Evolutionary conservation across 148 eudicot species (phyloP).

Genomic region (Beta vulgaris): DNA sequence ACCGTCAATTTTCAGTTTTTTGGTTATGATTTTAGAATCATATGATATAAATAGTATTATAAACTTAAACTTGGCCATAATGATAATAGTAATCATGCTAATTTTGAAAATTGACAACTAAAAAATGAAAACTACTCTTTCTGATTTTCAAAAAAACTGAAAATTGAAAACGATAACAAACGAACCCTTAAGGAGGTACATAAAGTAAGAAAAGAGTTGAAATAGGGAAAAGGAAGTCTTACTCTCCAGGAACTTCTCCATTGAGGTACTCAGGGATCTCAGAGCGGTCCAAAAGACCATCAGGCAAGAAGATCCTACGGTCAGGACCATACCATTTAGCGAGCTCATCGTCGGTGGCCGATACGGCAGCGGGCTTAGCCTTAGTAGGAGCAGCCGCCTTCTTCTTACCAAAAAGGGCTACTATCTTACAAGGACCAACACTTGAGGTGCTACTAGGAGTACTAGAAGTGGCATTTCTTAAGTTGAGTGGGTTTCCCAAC

Average conservation of each 20-base stretch:
- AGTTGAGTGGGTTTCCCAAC: conserved; percentile 55
- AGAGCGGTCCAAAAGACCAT: conserved; percentile 83
- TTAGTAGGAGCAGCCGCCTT: conserved; percentile 57
- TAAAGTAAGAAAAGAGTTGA: neutral
- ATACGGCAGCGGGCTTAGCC: conserved; percentile 43
- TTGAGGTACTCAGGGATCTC: conserved; percentile 91
- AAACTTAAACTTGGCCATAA: no score
- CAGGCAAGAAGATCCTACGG: conserved; percentile 93
- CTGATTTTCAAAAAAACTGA: no score
- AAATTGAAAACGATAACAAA: no score
- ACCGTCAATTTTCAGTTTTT: no score
- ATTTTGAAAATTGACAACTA: no score
- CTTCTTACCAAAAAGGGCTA: conserved; percentile 71
- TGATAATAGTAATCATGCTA: no score
- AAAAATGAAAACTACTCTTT: no score
- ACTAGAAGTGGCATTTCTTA: conserved; percentile 44
- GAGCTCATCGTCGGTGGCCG: conserved; percentile 66
- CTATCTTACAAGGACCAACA: conserved; percentile 44
- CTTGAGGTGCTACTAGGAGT: conserved; percentile 32
- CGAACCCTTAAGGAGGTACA: no score
- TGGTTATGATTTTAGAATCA: no score
- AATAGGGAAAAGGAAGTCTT: conserved; percentile 17
- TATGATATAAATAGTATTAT: no score
- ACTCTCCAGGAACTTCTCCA: conserved; percentile 99
- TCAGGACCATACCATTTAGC: conserved; percentile 99